These are phyloP conservation scores for Diaporthe amygdali DNA, from an alignment of 2,329 filamentous ascomycete species.

Conservation along the genomic window DNA sequence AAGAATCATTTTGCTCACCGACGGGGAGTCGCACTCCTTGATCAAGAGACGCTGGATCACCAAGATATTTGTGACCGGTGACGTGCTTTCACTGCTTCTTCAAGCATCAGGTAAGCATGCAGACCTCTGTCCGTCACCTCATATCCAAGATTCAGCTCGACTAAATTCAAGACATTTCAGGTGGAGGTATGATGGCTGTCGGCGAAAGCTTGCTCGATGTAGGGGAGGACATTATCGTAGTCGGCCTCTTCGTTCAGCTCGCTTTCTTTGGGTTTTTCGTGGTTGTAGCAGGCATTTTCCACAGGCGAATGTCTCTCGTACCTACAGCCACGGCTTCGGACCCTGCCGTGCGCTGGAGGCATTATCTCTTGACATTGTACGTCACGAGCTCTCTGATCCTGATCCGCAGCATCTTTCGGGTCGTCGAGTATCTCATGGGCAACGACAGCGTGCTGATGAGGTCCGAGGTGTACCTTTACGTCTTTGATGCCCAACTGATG, in stretches of 20 bases:
- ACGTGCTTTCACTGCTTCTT: constrained; percentile 51
- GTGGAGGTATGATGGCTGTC: constrained; percentile 45
- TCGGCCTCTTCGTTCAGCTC: constrained; percentile 54
- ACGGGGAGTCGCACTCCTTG: constrained; percentile 47
- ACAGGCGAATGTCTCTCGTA: constrained; percentile 43
- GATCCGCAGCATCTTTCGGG: constrained; percentile 51
- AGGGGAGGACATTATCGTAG: constrained; percentile 50
- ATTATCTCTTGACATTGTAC: constrained; percentile 25
- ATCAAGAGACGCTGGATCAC: constrained; percentile 50
- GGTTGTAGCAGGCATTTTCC: constrained; percentile 49
- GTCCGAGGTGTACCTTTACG: constrained; percentile 50
- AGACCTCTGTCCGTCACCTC: rapidly evolving
- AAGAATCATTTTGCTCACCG: constrained; percentile 40
- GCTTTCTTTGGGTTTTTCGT: constrained; percentile 56
- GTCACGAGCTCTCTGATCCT: constrained; percentile 45
- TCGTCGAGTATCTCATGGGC: constrained; percentile 53
- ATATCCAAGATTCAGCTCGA: neutral
- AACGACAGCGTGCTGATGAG: constrained; percentile 47
- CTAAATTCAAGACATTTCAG: constrained; percentile 29
- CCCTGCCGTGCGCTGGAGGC: constrained; percentile 27
- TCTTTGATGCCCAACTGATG: constrained; percentile 46
- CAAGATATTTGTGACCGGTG: constrained; percentile 55
- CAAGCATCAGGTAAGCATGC: constrained; percentile 45
- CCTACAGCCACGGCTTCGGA: constrained; percentile 35
- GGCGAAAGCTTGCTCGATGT: constrained; percentile 34